phyloP scores from a whole-genome alignment of 2,329 filamentous ascomycete genomes.

The Grosmannia clavigera region DNA sequence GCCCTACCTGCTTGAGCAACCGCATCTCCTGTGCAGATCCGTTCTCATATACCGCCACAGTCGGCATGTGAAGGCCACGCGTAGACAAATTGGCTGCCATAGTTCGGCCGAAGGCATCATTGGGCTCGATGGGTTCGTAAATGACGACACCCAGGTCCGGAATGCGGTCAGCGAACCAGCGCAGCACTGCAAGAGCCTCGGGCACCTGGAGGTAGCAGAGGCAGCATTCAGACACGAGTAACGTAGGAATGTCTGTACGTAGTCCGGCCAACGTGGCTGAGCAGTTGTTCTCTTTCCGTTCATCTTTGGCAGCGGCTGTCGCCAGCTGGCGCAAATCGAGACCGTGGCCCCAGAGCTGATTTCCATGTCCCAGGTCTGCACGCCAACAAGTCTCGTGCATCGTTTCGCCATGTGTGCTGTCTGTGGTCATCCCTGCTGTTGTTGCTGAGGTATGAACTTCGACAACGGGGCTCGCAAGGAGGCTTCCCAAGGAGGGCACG shows the following conservation, averaged over 20 bases:
- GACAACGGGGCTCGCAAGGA: constrained; percentile 23
- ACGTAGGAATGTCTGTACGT: constrained; percentile 54
- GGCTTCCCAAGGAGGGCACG: constrained; percentile 26
- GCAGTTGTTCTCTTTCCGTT: not conserved
- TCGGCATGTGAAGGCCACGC: constrained; percentile 74
- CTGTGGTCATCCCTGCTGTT: not conserved
- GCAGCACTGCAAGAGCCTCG: constrained; percentile 51
- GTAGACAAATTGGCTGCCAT: constrained; percentile 86
- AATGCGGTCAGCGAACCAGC: constrained; percentile 47
- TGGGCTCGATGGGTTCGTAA: constrained; percentile 79
- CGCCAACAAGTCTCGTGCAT: constrained; percentile 30
- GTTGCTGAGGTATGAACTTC: not conserved
- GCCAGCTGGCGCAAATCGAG: constrained; percentile 56
- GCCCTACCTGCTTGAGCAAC: constrained; percentile 49
- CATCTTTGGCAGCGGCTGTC: not conserved
- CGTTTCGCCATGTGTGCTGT: not conserved
- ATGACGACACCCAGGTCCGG: constrained; percentile 47
- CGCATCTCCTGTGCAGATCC: constrained; percentile 56
- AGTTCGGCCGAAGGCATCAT: constrained; percentile 77
- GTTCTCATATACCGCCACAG: constrained; percentile 59
- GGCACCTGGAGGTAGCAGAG: constrained; percentile 69
- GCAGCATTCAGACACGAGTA: constrained; percentile 91
- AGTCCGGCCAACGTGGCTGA: constrained; percentile 26
- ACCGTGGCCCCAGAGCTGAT: constrained; percentile 44
- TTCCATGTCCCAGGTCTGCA: constrained; percentile 25